These are phyloP conservation scores for Mucor sp. DNA, from an alignment of 371 early-diverging fungal species.

Conservation along the genomic window DNA sequence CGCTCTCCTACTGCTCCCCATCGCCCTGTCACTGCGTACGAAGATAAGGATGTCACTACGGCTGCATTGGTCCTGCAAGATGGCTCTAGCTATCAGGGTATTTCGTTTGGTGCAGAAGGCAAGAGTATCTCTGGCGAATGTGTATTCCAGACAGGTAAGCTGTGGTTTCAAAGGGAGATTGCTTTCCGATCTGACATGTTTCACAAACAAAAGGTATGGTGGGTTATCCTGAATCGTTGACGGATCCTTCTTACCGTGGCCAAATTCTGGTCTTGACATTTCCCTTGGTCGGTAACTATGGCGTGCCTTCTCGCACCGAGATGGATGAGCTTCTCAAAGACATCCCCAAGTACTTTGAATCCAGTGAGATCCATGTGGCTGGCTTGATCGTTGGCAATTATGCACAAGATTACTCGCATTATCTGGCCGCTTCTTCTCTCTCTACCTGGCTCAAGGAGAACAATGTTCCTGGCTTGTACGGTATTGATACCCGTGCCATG, in stretches of 20 bases:
- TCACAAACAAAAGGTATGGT: slow-evolving; percentile 48
- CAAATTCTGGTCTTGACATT: slow-evolving; percentile 93
- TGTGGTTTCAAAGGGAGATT: neutral
- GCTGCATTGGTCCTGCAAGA: slow-evolving; percentile 84
- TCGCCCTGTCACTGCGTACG: slow-evolving; percentile 60
- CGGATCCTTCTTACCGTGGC: slow-evolving; percentile 95
- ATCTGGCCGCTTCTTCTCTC: slow-evolving; percentile 86
- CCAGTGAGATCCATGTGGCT: slow-evolving; percentile 79
- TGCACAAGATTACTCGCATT: slow-evolving; percentile 87
- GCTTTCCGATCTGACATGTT: slow-evolving; percentile 6
- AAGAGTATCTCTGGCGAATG: slow-evolving; percentile 93
- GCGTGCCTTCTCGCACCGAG: slow-evolving; percentile 77
- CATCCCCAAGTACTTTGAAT: slow-evolving; percentile 86
- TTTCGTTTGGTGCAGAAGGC: slow-evolving; percentile 91
- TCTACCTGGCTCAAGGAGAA: slow-evolving; percentile 87
- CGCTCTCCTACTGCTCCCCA: slow-evolving; percentile 48
- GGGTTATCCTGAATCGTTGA: slow-evolving; percentile 92
- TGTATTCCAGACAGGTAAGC: slow-evolving; percentile 96
- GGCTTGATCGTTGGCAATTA: slow-evolving; percentile 91
- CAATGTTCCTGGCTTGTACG: slow-evolving; percentile 88
- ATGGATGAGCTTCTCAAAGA: slow-evolving; percentile 82
- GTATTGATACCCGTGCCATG: slow-evolving; percentile 93
- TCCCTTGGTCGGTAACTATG: slow-evolving; percentile 92
- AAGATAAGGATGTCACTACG: slow-evolving; percentile 52
- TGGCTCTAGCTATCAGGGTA: slow-evolving; percentile 85